Base-by-base conservation (phyloP, 2,329 filamentous ascomycete species). In the Alternaria sp. region DNA sequence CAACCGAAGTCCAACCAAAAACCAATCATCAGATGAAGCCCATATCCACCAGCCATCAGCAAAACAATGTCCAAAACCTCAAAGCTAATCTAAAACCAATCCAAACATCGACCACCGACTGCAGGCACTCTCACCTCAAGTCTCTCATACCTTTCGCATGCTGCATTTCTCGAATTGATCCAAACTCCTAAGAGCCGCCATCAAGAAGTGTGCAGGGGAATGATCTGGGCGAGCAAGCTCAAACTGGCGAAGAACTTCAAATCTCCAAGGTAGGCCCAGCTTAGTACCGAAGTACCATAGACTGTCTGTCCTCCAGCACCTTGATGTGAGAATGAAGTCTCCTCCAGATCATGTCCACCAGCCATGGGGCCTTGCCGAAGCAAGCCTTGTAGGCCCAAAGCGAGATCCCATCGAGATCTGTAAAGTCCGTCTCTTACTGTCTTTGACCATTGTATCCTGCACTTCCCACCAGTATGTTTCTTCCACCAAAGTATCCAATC, bases 291-390 rank as follows among this genome's bases (percentile, higher is more conserved):
- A 44, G 59, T 17, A 57, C 59, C 46, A 58, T 54, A 40, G 59
- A 59, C 60, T 32, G 43, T 67, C 64, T 67, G 23, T 67, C 59
- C 61, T 67, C 64, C 64, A 56, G 19, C 64, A 59, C 64, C 47
- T 46, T 58, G 57, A 54, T 54, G n/a, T 47, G 44, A 57, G 26
- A 47, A 57, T 44, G 26, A 40, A 54, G 43, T 45, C 32, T 30
- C 55, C 54, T 25, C 63, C 52, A 52, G 61, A 67, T 50, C 64
- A 66, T 49, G 36, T 57, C 45, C 36, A 58, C 61, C 50, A 66
- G 54, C 54, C 59, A 40, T 54, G 19, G 36, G 25, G 54, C 30
- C 28, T 40, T 58, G 43, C 45, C 47, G 28, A 52, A 51, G 25
- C 50, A 54, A 46, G 49, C 49, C 47, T 54, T 51, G 25, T 54